These are phyloP conservation scores for Crucihimalaya himalaica DNA, from an alignment of 345 rosid species.

Conservation along the genomic window DNA sequence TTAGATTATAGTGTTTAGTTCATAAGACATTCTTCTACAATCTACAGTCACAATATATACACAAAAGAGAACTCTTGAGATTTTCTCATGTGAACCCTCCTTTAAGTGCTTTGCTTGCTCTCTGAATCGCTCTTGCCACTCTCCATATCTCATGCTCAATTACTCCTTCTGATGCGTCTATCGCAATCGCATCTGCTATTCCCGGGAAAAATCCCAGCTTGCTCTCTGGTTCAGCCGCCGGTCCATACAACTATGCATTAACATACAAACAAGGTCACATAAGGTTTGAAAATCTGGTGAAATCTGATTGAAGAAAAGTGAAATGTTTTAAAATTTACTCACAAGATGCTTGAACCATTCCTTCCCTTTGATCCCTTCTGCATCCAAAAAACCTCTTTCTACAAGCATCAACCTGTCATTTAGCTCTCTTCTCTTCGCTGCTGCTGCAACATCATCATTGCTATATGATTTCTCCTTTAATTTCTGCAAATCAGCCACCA, in stretches of 20 bases:
- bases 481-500: conserved; percentile 47
- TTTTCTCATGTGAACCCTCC: conserved; percentile 51
- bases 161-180: conserved; percentile 28
- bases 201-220: conserved; percentile 78
- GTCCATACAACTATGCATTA: conserved; percentile 72
- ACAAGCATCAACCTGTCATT: conserved; percentile 88
- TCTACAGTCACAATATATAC: conserved; percentile 29
- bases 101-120: conserved; percentile 73
- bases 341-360: conserved; percentile 97
- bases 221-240: conserved; percentile 53
- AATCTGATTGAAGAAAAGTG: background rate
- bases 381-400: conserved; percentile 90
- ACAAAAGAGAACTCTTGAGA: conserved; percentile 9
- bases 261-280: conserved; percentile 1
- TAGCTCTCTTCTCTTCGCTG: conserved; percentile 55
- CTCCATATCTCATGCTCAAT: conserved; percentile 90
- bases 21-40: conserved; percentile 23
- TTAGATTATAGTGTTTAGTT: conserved; percentile 6
- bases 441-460: conserved; percentile 32
- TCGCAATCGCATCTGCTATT: conserved; percentile 68
- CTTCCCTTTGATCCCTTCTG: conserved; percentile 70
- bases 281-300: background rate
- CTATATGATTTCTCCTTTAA: conserved; percentile 42
- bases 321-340: conserved; percentile 26
- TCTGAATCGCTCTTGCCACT: conserved; percentile 80